Evolutionary conservation across 305 asterid species (phyloP).

Genomic region (Rubia peregrina): DNA sequence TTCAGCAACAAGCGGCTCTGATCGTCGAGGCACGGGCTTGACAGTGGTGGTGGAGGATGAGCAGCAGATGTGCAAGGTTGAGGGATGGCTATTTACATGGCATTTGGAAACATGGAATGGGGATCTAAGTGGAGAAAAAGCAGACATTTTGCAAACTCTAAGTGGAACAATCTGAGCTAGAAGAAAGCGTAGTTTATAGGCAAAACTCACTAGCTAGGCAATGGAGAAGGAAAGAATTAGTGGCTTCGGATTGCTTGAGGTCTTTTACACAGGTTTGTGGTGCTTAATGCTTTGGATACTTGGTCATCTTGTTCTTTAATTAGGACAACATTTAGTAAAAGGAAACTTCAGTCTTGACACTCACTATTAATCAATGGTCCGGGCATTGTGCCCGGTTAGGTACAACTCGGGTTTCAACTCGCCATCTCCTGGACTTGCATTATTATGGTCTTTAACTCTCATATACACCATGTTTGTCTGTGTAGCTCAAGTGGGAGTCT

Average conservation of each 20-base stretch:
- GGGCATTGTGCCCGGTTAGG: too few species aligned
- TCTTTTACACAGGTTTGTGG: slow-evolving; percentile 18
- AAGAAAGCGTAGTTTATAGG: background rate
- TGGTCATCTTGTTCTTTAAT: background rate
- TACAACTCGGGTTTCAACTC: too few species aligned
- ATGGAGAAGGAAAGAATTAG: background rate
- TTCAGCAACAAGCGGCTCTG: slow-evolving; percentile 10
- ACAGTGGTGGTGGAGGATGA: slow-evolving; percentile 9
- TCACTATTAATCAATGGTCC: too few species aligned
- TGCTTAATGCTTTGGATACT: background rate
- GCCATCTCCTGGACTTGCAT: too few species aligned
- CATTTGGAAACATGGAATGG: background rate
- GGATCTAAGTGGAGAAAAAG: slow-evolving; percentile 17
- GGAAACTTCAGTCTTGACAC: background rate
- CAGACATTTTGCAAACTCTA: slow-evolving; percentile 21
- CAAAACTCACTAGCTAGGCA: background rate
- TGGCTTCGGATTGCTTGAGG: background rate
- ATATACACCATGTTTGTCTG: too few species aligned
- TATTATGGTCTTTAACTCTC: too few species aligned
- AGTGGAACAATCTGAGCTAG: slow-evolving; percentile 6
- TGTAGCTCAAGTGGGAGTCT: too few species aligned
- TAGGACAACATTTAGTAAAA: background rate
- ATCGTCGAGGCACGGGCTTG: background rate
- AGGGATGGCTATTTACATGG: background rate
- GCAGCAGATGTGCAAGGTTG: slow-evolving; percentile 18